Evolutionary conservation across 768 basidiomycete genomes (phyloP), one percentile per base, ranked within the genome.

Genomic region (Psilocybe cubensis): DNA sequence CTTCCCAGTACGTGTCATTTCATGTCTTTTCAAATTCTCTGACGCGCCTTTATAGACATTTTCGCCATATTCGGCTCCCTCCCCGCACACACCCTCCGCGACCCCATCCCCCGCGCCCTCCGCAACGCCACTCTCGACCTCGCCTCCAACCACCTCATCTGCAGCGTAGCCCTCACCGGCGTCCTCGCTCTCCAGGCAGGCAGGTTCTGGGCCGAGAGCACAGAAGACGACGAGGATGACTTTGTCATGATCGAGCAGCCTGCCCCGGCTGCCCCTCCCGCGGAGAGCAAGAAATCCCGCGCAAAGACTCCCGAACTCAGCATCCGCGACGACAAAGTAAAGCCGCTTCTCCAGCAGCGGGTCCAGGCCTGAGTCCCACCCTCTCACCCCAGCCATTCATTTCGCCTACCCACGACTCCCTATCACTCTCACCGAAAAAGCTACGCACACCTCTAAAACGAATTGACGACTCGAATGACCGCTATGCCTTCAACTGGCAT

Each of bases 121-220:
- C 83, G 86, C 8, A 76, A 71, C 40, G 80, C 85, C 12, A 89
- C 87, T 1, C 82, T 94, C 45, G 89, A 89, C 56, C 85, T 94
- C 50, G 92, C 92, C 0, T 91, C 92, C 25, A 87, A 83, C 65
- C 85, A 94, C 68, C 88, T 94, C 66, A 83, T 94, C 56, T 93
- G 90, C 76, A 90, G 89, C 67, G 92, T 94, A 45, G 90, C 91
- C 0, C 81, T 94, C 53, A 94, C 92, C 0, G 92, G 92, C n/a
- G 89, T 94, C 24, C 76, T 94, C 29, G 83, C 86, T 8, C 80
- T 94, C 23, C 92, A 94, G 74, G 91, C 91, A 0, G 89, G 88
- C 43, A 83, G 92, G 42, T 89, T 86, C 76, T 94, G 91, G 91
- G 90, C 88, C 3, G 92, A 94, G 68, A 83, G 82, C 27, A 78